Evolutionary conservation across 371 early-diverging fungal genomes (phyloP).

Genomic region (Rhizopus stolonifer): DNA sequence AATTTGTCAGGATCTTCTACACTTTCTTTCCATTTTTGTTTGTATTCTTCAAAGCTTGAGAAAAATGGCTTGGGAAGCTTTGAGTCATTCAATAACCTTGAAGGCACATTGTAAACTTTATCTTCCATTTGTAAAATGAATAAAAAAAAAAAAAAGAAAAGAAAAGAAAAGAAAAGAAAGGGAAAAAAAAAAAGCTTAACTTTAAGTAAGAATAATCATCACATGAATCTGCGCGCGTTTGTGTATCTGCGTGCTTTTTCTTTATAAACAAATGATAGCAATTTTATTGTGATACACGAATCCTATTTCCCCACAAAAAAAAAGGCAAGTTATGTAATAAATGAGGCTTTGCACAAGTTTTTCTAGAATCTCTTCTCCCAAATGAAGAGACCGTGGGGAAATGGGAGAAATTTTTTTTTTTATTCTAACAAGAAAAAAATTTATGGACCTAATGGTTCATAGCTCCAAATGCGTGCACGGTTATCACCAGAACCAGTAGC

Average conservation of each 20-base stretch:
- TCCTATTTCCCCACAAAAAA: slow-evolving; percentile 1
- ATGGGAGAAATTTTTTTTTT: neutral
- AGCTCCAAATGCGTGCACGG: slow-evolving; percentile 91
- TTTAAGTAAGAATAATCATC: too few relatives aligned
- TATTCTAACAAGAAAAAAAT: neutral
- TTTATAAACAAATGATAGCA: too few relatives aligned
- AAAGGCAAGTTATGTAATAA: too few relatives aligned
- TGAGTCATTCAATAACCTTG: slow-evolving; percentile 47
- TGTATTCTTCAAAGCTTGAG: slow-evolving; percentile 71
- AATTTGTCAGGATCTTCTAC: slow-evolving; percentile 73
- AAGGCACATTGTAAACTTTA: slow-evolving; percentile 39
- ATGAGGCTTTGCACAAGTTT: too few relatives aligned
- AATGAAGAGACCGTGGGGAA: too few relatives aligned
- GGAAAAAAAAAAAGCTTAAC: too few relatives aligned
- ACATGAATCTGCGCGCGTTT: too few relatives aligned
- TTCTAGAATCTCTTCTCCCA: too few relatives aligned
- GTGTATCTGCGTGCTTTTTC: too few relatives aligned
- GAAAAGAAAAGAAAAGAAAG: slow-evolving; percentile 3
- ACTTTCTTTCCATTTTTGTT: slow-evolving; percentile 67
- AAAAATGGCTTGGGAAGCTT: slow-evolving; percentile 66
- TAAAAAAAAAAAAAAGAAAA: slow-evolving; percentile 4
- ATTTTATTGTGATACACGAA: neutral
- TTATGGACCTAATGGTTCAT: slow-evolving; percentile 39
- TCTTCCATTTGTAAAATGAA: slow-evolving; percentile 4
- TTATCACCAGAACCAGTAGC: slow-evolving; percentile 97